Percentiles rank a stretch among this genome's conserved stretches.
phyloP scores from a whole-genome alignment of 352 stramenopile genomes.

The Phytopythium cucurbitacearum region DNA sequence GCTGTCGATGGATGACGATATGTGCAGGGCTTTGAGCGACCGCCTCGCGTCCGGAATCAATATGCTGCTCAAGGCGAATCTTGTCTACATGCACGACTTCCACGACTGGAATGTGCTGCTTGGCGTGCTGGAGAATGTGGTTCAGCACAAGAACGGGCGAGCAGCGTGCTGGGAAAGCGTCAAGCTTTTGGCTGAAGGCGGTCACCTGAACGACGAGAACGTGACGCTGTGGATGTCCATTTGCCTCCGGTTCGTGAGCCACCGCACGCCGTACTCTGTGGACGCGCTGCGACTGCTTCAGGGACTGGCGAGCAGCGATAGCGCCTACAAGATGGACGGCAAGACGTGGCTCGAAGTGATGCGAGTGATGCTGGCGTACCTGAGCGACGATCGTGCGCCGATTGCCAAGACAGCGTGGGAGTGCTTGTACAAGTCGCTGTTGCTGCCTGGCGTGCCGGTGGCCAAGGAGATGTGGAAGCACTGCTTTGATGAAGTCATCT shows the following conservation, averaged over 20 bases:
- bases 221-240: slow-evolving; percentile 81
- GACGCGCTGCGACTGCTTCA: slow-evolving; percentile 75
- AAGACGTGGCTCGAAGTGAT: slow-evolving; percentile 80
- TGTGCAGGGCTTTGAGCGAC: slow-evolving; percentile 79
- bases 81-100: slow-evolving; percentile 87
- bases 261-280: slow-evolving; percentile 72
- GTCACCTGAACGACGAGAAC: slow-evolving; percentile 73
- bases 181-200: slow-evolving; percentile 59
- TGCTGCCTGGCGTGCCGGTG: slow-evolving; percentile 66
- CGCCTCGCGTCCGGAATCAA: slow-evolving; percentile 76
- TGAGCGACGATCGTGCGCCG: slow-evolving; percentile 70
- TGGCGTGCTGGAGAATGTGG: slow-evolving; percentile 69
- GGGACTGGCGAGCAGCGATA: slow-evolving; percentile 67
- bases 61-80: slow-evolving; percentile 81
- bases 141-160: slow-evolving; percentile 73
- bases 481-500: slow-evolving; percentile 87
- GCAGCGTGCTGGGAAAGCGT: slow-evolving; percentile 77
- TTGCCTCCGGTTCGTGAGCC: slow-evolving; percentile 70
- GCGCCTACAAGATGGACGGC: slow-evolving; percentile 67
- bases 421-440: slow-evolving; percentile 75
- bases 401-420: slow-evolving; percentile 84
- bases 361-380: slow-evolving; percentile 81
- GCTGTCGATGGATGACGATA: slow-evolving; percentile 72
- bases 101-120: slow-evolving; percentile 74
- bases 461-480: slow-evolving; percentile 73